phyloP scores from a whole-genome alignment of 192 early-diverging fungal species.

The Backusella tuberculispora region DNA sequence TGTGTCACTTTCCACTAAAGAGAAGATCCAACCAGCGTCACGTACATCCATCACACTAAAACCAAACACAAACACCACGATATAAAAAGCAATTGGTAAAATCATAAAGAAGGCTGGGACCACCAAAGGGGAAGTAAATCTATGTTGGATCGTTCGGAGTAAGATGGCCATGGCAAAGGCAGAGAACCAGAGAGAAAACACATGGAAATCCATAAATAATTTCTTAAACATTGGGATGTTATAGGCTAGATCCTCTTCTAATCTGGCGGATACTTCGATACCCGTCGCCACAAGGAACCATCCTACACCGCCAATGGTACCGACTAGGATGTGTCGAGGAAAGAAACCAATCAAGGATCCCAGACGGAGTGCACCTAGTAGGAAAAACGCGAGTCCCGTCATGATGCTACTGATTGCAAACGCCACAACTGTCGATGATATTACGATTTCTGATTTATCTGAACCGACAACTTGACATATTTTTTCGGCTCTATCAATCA shows the following conservation, averaged over 20 bases:
- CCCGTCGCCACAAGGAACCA: constrained; percentile 94
- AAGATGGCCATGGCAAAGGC: constrained; percentile 68
- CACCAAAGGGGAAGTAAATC: constrained; percentile 73
- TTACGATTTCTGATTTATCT: constrained; percentile 65
- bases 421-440: constrained; percentile 90
- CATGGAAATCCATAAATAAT: constrained; percentile 66
- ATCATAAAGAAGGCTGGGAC: constrained; percentile 89
- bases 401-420: constrained; percentile 87
- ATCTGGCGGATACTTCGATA: constrained; percentile 80
- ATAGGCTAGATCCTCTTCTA: constrained; percentile 61
- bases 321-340: constrained; percentile 92
- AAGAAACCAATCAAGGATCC: constrained; percentile 83
- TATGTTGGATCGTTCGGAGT: constrained; percentile 72
- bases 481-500: constrained; percentile 54
- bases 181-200: constrained; percentile 81
- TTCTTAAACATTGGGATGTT: constrained; percentile 59
- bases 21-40: constrained; percentile 82
- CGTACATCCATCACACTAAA: constrained; percentile 70
- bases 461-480: constrained; percentile 64
- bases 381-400: constrained; percentile 86
- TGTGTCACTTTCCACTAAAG: constrained; percentile 65
- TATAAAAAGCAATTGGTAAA: constrained; percentile 81
- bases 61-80: constrained; percentile 59
- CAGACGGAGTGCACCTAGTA: constrained; percentile 82
- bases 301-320: constrained; percentile 94